Evolutionary conservation across 1,139 yeast species (phyloP), one percentile per base, ranked within the genome.

Genomic region (Saccharomyces hybrid): DNA sequence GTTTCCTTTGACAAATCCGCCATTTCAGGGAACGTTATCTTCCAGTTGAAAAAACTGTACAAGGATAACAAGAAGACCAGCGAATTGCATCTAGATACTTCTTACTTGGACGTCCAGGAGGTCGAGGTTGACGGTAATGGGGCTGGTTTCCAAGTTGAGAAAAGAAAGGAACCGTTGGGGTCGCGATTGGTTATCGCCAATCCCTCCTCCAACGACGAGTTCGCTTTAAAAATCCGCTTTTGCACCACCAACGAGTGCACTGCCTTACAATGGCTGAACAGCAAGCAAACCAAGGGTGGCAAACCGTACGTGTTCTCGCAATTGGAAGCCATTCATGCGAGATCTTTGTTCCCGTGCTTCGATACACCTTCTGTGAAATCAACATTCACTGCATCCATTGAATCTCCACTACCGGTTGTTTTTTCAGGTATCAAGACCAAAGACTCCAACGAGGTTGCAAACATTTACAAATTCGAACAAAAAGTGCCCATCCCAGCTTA

Each of bases 351-450:
- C 73, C 96, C 97, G 2, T 87, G 91, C 64, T 90, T 90, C 67
- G 97, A 90, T 69, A 89, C 96, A 0, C 96, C 97, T 3, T 79
- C 95, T 0, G 78, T 88, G 51, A 90, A 90, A 71, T 78, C 90
- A 2, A 76, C 83, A 0, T 87, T 79, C 67, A 71, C 74, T 16
- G 82, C 85, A 62, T 72, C 74, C 42, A 83, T 88, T 51, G 77
- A 71, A 49, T 88, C 96, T 1, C 79, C 83, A 13, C 75, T 81
- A 57, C 85, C 85, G 47, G 81, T 83, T 2, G 81, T 89, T 46
- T 83, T 88, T 73, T 83, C 93, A 7, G 96, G 96, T 47, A 65
- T 71, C 7, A 64, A 68, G 49, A 46, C 57, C 11, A 42, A 26
- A 13, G 58, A 57, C 11, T 56, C 51, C 11, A 59, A 60, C 26